Conservation (phyloP, 805 yeast genomes). For the Candida patagonica region DNA sequence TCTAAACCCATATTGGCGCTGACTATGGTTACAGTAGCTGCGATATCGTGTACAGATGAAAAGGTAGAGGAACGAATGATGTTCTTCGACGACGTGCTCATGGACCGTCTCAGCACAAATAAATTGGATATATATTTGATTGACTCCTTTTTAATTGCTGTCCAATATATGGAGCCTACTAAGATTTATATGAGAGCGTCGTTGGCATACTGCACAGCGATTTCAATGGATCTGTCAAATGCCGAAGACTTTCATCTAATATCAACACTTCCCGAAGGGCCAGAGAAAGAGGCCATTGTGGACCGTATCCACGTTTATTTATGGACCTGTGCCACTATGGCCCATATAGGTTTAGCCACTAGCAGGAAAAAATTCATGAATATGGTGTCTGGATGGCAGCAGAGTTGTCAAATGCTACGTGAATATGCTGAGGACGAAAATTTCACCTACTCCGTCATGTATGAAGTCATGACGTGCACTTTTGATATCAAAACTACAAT, state of each 20-base stretch:
- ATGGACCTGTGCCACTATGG: too few species aligned
- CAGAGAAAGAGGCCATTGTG: too few species aligned
- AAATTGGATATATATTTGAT: not conserved
- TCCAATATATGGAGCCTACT: not conserved
- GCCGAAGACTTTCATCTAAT: not conserved
- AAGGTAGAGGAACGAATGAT: slow-evolving; percentile 8
- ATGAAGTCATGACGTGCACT: not conserved
- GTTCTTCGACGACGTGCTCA: slow-evolving; percentile 11
- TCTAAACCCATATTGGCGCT: slow-evolving; percentile 9
- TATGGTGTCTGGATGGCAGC: not conserved
- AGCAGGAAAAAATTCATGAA: not conserved
- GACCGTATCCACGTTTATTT: too few species aligned
- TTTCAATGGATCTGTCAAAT: not conserved
- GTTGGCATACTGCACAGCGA: not conserved
- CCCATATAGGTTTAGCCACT: too few species aligned
- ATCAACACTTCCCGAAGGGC: not conserved
- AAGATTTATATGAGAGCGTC: not conserved
- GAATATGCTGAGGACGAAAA: not conserved
- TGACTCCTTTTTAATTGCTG: slow-evolving; percentile 1
- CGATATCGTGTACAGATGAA: slow-evolving; percentile 5
- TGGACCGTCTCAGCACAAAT: slow-evolving; percentile 5
- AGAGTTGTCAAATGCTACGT: not conserved
- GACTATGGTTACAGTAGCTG: slow-evolving; percentile 8
- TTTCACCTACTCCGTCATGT: not conserved
- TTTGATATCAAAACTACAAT: not conserved